Conservation (phyloP, 306 rosid genomes). For the Quercus engelmannii region DNA sequence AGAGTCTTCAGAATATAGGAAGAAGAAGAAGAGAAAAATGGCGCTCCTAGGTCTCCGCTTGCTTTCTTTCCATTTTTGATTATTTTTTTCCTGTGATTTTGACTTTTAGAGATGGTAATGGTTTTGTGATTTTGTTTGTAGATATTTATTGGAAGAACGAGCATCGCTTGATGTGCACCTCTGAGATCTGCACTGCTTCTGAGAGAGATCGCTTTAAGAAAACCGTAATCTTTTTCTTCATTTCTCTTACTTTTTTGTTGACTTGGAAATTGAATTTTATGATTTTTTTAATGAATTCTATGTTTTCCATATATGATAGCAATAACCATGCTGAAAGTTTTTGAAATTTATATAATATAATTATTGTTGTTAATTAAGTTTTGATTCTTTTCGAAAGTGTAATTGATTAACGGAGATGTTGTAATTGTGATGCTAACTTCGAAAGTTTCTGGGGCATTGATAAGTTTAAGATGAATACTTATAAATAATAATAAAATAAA, state of each 20-base stretch:
- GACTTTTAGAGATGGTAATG: too few species aligned
- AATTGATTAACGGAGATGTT: not conserved
- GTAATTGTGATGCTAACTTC: too few species aligned
- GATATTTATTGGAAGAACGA: conserved; percentile 95
- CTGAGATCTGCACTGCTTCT: conserved; percentile 85
- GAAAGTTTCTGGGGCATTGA: too few species aligned
- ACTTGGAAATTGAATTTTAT: not conserved
- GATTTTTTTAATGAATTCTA: not conserved
- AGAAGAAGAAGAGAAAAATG: too few species aligned
- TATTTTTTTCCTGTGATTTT: not conserved
- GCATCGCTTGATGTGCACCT: conserved; percentile 76
- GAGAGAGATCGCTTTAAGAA: conserved; percentile 95
- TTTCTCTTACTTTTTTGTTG: too few species aligned
- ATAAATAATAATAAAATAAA: too few species aligned
- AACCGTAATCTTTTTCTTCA: conserved; percentile 53
- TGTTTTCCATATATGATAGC: not conserved
- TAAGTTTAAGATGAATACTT: not conserved
- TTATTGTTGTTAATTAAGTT: not conserved
- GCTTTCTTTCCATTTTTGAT: not conserved
- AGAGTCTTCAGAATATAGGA: too few species aligned
- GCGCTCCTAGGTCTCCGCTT: conserved; percentile 55
- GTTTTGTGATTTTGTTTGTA: conserved; percentile 3
- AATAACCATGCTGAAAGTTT: not conserved
- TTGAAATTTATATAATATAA: not conserved
- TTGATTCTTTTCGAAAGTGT: not conserved